A percentile compares a stretch with the other conserved stretches of the same genome.
Conservation (phyloP, 495 filamentous ascomycete genomes). For the Penicilliopsis zonata region DNA sequence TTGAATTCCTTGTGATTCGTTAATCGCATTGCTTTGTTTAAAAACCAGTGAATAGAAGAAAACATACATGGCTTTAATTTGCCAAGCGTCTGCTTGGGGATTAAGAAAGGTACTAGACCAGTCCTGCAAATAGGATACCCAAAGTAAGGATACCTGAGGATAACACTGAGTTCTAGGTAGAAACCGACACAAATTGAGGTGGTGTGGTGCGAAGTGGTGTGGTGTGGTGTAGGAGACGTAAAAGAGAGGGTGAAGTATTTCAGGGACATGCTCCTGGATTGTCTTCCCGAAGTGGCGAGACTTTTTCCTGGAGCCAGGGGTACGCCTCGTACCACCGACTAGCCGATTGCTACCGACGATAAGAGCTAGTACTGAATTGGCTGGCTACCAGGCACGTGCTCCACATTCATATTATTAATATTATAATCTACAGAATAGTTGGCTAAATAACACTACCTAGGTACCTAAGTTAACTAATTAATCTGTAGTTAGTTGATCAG, state of each 20-base stretch:
- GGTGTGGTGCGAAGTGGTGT: background rate
- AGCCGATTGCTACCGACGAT: conserved; percentile 19
- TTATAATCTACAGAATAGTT: too few species aligned
- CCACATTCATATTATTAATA: too few species aligned
- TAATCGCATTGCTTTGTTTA: background rate
- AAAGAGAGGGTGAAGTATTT: conserved; percentile 10
- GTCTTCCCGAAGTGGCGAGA: conserved; percentile 32
- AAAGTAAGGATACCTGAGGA: too few species aligned
- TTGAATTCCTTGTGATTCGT: conserved; percentile 46
- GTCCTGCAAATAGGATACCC: too few species aligned
- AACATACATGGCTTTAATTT: too few species aligned
- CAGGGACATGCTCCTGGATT: conserved; percentile 6
- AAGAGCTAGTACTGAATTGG: background rate
- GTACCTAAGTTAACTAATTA: too few species aligned
- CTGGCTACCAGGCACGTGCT: too few species aligned
- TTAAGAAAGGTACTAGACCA: background rate
- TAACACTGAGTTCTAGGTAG: too few species aligned
- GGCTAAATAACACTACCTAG: too few species aligned
- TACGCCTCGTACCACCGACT: conserved; percentile 29
- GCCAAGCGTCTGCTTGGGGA: background rate
- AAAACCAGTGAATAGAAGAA: too few species aligned
- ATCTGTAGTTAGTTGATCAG: too few species aligned
- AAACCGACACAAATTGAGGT: too few species aligned
- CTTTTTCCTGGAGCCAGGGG: conserved; percentile 7
- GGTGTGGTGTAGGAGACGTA: background rate